These are phyloP conservation scores for Helminthosporium solani DNA, from an alignment of 2,329 filamentous ascomycete genomes.

Conservation along the genomic window DNA sequence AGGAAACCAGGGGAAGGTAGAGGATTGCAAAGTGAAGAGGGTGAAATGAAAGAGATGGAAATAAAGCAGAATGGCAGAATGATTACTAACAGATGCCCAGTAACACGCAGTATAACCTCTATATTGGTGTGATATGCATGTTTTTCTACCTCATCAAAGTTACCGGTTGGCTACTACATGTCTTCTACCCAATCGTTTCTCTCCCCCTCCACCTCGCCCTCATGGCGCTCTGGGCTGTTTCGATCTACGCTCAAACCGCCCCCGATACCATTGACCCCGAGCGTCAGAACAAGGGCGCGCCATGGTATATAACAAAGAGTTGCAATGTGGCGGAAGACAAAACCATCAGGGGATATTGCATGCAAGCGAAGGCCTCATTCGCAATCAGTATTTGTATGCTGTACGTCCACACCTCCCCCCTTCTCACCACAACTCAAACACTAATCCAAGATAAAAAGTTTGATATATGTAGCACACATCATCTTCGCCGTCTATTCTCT, in stretches of 20 bases:
- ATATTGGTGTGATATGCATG: constrained; percentile 72
- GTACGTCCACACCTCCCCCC: constrained; percentile 50
- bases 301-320: constrained; percentile 74
- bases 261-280: constrained; percentile 69
- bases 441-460: constrained; percentile 45
- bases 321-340: constrained; percentile 62
- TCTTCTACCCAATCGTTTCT: constrained; percentile 68
- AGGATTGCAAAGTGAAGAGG: no score
- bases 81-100: constrained; percentile 45
- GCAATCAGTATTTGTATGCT: constrained; percentile 66
- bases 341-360: constrained; percentile 59
- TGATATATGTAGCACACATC: constrained; percentile 61
- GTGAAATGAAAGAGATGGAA: no score
- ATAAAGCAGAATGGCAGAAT: constrained; percentile 2
- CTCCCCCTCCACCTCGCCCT: constrained; percentile 59
- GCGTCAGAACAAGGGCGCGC: constrained; percentile 60
- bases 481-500: constrained; percentile 59
- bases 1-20: no score
- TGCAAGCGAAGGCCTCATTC: constrained; percentile 67
- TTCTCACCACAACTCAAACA: not conserved
- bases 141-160: constrained; percentile 74
- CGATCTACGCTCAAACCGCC: constrained; percentile 69
- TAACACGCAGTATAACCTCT: constrained; percentile 73
- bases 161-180: constrained; percentile 68
- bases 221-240: constrained; percentile 63